Conservation (phyloP, 2,329 filamentous ascomycete species). For the Fusarium fujikuroi region DNA sequence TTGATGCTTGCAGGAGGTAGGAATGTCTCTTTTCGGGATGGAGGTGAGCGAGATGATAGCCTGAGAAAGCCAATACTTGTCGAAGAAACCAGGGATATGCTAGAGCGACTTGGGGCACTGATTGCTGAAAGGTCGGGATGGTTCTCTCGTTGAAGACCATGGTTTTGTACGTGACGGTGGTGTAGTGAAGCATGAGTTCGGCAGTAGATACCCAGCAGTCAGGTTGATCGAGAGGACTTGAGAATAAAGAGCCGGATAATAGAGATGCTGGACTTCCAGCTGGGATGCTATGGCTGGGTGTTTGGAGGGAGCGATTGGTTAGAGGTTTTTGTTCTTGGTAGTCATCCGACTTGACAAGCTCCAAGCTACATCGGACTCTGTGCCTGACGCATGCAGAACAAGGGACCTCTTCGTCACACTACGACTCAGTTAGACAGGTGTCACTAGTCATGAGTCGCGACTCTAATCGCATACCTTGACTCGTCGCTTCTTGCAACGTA, state of each 20-base stretch:
- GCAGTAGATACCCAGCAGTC: constrained; percentile 24
- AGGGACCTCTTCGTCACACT: constrained; percentile 29
- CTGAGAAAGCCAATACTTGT: constrained; percentile 30
- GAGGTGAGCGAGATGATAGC: constrained; percentile 28
- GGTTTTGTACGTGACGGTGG: constrained; percentile 31
- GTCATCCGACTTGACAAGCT: background rate
- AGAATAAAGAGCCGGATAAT: constrained; percentile 8
- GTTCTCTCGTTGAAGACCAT: constrained; percentile 21
- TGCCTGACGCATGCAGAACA: constrained; percentile 27
- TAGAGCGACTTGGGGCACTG: constrained; percentile 26
- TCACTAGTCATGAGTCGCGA: background rate
- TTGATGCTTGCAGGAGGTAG: constrained; percentile 21
- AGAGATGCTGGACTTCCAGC: constrained; percentile 9
- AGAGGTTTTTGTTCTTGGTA: background rate
- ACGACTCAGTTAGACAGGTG: background rate
- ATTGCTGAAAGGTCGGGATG: constrained; percentile 13
- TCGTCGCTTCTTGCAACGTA: constrained; percentile 25
- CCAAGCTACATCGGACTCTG: constrained; percentile 24
- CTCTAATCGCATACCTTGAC: constrained; percentile 9
- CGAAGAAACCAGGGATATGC: constrained; percentile 29
- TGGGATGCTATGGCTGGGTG: background rate
- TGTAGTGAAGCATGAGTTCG: constrained; percentile 37
- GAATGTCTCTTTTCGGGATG: constrained; percentile 12
- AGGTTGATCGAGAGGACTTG: background rate
- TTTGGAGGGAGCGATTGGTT: constrained; percentile 3